These are phyloP conservation scores for Mrakia gelida DNA, from an alignment of 768 basidiomycete species.

Conservation along the genomic window DNA sequence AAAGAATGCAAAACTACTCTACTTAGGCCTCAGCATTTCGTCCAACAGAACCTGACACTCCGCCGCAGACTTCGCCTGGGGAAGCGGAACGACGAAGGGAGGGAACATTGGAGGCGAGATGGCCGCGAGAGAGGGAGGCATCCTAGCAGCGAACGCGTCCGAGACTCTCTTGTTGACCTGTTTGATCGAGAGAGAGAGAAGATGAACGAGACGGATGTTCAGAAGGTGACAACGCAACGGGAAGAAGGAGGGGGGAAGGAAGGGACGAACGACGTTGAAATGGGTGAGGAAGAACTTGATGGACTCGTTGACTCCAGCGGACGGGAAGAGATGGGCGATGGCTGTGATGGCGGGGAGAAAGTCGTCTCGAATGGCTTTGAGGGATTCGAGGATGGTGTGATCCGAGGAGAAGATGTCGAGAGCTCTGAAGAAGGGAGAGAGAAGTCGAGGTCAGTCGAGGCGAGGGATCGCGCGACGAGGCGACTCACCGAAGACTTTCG, in stretches of 20 bases:
- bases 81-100: neutral
- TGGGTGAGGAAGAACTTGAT: neutral
- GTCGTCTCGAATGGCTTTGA: neutral
- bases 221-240: neutral
- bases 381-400: neutral
- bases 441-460: neutral
- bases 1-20: neutral
- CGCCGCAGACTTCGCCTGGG: neutral
- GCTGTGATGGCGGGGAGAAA: neutral
- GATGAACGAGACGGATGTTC: neutral
- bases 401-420: slow-evolving; percentile 8
- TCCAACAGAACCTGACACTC: neutral
- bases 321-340: neutral
- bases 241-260: neutral
- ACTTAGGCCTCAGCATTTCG: neutral
- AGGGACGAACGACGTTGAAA: neutral
- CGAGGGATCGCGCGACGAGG: neutral
- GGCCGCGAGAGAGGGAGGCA: neutral
- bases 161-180: neutral
- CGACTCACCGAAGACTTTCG: neutral
- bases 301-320: neutral
- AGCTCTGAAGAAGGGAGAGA: neutral
- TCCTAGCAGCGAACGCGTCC: neutral
- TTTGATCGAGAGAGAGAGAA: neutral
- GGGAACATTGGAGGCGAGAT: neutral